A percentile compares a stretch with the other conserved stretches of the same genome.
These are phyloP conservation scores for Eucalyptus dawsonii DNA, from an alignment of 345 rosid genomes.

Conservation along the genomic window DNA sequence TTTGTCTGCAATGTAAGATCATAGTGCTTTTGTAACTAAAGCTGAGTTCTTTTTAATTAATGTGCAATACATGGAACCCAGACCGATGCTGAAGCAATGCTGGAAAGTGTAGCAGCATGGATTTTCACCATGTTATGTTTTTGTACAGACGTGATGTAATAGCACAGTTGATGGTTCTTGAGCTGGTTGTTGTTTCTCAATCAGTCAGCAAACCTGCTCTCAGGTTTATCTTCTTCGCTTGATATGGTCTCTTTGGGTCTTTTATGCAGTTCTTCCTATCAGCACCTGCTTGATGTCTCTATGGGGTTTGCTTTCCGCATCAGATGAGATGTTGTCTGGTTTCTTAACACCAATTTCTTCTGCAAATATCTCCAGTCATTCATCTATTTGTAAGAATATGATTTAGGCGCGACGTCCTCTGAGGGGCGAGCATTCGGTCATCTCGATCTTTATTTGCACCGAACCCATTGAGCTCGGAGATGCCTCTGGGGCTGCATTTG, in stretches of 20 bases:
- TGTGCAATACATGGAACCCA: not conserved
- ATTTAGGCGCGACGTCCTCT: accelerated
- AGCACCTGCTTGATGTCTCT: not conserved
- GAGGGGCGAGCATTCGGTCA: not conserved
- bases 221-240: not conserved
- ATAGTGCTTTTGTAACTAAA: not conserved
- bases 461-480: not conserved
- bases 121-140: not conserved
- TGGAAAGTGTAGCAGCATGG: not conserved
- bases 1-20: not conserved
- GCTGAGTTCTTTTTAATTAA: not conserved
- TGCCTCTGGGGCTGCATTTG: not conserved
- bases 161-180: not conserved
- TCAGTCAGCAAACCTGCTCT: not conserved
- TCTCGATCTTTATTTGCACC: not conserved
- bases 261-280: not conserved
- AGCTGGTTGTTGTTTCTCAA: not conserved
- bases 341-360: not conserved
- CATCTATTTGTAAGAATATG: not conserved
- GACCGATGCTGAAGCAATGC: not conserved
- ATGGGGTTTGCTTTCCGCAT: not conserved
- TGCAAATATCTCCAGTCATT: not conserved
- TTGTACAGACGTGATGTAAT: not conserved
- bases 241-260: not conserved
- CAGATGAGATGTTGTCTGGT: not conserved